Evolutionary conservation across 768 basidiomycete genomes (phyloP).

Genomic region (Phallus indusiatus): DNA sequence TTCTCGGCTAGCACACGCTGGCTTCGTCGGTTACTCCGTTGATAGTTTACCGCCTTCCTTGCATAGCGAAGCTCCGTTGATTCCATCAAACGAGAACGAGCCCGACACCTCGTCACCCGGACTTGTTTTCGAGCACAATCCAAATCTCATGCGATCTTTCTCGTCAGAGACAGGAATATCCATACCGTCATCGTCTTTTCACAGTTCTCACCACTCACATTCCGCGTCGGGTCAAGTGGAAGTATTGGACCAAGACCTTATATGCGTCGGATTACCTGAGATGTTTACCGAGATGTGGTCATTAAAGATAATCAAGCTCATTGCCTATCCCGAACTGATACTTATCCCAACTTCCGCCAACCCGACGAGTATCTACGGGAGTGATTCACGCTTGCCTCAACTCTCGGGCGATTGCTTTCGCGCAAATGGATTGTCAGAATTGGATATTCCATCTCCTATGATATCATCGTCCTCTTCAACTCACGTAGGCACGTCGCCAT

Average conservation of each 20-base stretch:
- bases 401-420: neutral
- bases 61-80: neutral
- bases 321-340: slow-evolving; percentile 62
- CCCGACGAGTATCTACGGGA: neutral
- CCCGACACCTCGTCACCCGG: slow-evolving; percentile 10
- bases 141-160: slow-evolving; percentile 23
- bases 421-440: neutral
- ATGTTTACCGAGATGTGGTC: slow-evolving; percentile 63
- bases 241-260: slow-evolving; percentile 58
- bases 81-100: neutral
- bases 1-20: slow-evolving; percentile 44
- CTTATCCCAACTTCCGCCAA: neutral
- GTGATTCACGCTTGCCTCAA: neutral
- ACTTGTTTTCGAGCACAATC: slow-evolving; percentile 34
- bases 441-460: neutral
- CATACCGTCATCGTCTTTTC: neutral
- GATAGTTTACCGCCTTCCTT: slow-evolving; percentile 7
- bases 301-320: slow-evolving; percentile 66
- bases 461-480: slow-evolving; percentile 7
- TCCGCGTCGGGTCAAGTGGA: slow-evolving; percentile 49
- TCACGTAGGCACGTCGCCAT: neutral
- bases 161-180: slow-evolving; percentile 1
- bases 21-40: slow-evolving; percentile 47
- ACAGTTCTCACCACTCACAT: slow-evolving; percentile 22
- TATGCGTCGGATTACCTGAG: slow-evolving; percentile 67